Conservation (phyloP, 2,329 filamentous ascomycete genomes). For the Hymenoscyphus scutula region DNA sequence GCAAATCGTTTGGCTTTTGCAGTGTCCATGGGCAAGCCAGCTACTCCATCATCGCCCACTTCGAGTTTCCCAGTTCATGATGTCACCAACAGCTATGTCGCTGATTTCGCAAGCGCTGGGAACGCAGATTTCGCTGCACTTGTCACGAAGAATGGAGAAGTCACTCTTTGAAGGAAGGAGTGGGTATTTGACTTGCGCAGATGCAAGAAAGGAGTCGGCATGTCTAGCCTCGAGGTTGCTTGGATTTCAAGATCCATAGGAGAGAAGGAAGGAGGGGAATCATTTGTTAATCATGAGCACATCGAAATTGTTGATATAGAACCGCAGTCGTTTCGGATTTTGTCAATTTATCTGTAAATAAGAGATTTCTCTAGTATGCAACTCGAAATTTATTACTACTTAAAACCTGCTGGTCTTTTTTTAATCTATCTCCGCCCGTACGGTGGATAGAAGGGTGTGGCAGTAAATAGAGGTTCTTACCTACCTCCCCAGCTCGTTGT, state of each 20-base stretch:
- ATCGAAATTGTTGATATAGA: background rate
- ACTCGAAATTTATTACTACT: background rate
- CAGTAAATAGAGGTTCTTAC: no score
- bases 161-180: constrained; percentile 13
- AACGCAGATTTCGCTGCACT: constrained; percentile 17
- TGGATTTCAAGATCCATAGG: background rate
- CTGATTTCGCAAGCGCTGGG: constrained; percentile 14
- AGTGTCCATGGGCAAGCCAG: constrained; percentile 9
- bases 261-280: background rate
- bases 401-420: background rate
- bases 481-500: no score
- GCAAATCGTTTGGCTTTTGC: constrained; percentile 18
- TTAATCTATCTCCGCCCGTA: no score
- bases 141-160: constrained; percentile 14
- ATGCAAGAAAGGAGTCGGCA: no score
- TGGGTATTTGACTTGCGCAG: background rate
- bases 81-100: constrained; percentile 13
- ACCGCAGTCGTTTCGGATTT: background rate
- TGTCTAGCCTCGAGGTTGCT: background rate
- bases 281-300: background rate
- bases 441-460: no score
- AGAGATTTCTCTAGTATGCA: background rate
- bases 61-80: constrained; percentile 17
- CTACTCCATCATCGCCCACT: constrained; percentile 7
- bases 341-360: background rate